Evolutionary conservation across 2,329 filamentous ascomycete species (phyloP).

Genomic region (Stachybotrys chartarum): DNA sequence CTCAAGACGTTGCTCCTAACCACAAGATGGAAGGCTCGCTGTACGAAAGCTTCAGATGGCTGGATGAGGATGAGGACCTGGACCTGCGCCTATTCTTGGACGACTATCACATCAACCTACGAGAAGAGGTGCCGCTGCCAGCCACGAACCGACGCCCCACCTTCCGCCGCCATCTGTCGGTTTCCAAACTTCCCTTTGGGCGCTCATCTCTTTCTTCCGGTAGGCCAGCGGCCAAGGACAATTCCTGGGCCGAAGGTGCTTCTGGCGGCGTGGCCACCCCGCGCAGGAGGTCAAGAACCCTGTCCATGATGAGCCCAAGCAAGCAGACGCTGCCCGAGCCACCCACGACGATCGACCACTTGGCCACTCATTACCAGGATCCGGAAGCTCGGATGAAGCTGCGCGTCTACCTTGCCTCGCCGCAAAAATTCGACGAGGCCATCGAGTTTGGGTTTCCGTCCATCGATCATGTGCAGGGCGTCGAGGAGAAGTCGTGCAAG

Average conservation of each 20-base stretch:
- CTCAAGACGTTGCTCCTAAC: not conserved
- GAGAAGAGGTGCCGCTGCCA: conserved; percentile 37
- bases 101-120: conserved; percentile 60
- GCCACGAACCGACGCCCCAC: conserved; percentile 46
- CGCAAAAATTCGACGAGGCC: conserved; percentile 92
- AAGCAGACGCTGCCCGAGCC: conserved; percentile 23
- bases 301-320: conserved; percentile 2
- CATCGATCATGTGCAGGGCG: conserved; percentile 33
- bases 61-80: conserved; percentile 65
- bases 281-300: conserved; percentile 8
- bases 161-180: conserved; percentile 65
- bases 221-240: conserved; percentile 38
- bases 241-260: conserved; percentile 11
- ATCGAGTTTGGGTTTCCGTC: conserved; percentile 89
- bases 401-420: conserved; percentile 76
- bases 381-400: conserved; percentile 82
- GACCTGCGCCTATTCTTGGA: conserved; percentile 61
- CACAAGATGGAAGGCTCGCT: conserved; percentile 42
- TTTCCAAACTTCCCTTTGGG: conserved; percentile 58
- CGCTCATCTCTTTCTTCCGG: conserved; percentile 45
- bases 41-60: conserved; percentile 64
- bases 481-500: conserved; percentile 17
- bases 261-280: not conserved
- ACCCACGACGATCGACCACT: conserved; percentile 49
- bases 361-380: conserved; percentile 80